Evolutionary conservation across 495 filamentous ascomycete species (phyloP).

Genomic region (Hypoxylon cercidicola): DNA sequence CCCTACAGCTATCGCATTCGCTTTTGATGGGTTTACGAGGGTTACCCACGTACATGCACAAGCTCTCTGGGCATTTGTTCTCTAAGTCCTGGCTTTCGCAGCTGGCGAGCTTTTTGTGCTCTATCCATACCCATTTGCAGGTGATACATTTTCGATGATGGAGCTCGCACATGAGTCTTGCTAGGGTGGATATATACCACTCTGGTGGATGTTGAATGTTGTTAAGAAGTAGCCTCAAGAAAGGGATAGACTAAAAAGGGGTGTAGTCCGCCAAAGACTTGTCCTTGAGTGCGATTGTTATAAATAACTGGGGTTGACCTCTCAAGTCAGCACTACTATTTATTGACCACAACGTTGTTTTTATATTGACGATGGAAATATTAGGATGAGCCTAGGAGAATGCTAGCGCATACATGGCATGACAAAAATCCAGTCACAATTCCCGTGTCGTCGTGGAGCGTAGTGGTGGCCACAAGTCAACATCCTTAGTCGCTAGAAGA

Average conservation of each 20-base stretch:
- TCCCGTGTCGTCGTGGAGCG: no score
- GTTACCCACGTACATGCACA: conserved; percentile 40
- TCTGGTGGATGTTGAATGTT: not conserved
- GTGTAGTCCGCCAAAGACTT: no score
- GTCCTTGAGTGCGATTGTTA: no score
- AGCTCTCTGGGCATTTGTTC: conserved; percentile 17
- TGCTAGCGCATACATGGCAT: no score
- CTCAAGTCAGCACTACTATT: no score
- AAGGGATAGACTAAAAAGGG: no score
- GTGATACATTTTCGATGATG: conserved; percentile 32
- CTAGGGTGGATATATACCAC: not conserved
- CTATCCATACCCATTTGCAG: conserved; percentile 31
- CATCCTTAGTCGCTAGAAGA: not conserved
- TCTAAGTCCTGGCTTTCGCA: conserved; percentile 35
- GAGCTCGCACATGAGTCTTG: conserved; percentile 37
- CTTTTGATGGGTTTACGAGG: conserved; percentile 17
- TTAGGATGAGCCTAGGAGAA: no score
- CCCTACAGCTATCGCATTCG: conserved; percentile 30
- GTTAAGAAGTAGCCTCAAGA: not conserved
- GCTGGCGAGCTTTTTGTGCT: conserved; percentile 32
- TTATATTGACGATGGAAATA: no score
- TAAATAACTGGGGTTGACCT: no score
- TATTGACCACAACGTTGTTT: no score
- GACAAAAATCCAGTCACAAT: no score
- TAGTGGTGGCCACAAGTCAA: no score